Evolutionary conservation across 495 filamentous ascomycete genomes (phyloP), one percentile per base, ranked within the genome.

Genomic region (Ramalina intermedia): DNA sequence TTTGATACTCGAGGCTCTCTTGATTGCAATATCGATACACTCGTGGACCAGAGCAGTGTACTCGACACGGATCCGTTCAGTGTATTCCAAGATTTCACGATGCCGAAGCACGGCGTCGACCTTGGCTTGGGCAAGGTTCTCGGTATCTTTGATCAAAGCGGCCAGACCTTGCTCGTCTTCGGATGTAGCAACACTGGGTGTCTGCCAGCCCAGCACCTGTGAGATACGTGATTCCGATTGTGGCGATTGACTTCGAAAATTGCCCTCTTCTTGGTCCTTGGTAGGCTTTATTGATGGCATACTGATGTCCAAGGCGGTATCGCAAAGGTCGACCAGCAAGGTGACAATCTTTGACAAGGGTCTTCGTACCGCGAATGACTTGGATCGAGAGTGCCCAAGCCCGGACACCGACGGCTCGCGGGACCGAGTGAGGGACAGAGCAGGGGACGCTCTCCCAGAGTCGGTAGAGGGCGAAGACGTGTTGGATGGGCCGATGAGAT

Each of bases 181-280:
- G n/a, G 93, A 66, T 2, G 87, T 90, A 57, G 85, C 87, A 21
- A 52, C 52, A 18, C 85, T 82, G 6, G 91, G 93, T 4, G 89
- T 93, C 58, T 90, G 85, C 91, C 91, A 98, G 60, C 94, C 86
- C 50, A 91, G 57, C 26, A 98, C 89, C 63, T 98, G 93, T 0
- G 84, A 80, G 47, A 95, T 87, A 12, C 89, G 80, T 37, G 82
- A 87, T 60, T 96, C 91, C 4, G 91, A 96, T 60, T 96, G 84
- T 9, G 91, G 91, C 0, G 93, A 96, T 59, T 94, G 79, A 2
- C 90, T 93, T 24, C 93, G 79, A 46, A 96, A 79, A 35, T 70
- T 68, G 6, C 58, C 58, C 29, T 85, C 81, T 37, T 79, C 79
- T 4, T 71, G 65, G 51, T 73, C 73, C 41, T 85, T 80, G 6